Conservation (phyloP, 345 rosid species). For the Lagerstroemia speciosa region DNA sequence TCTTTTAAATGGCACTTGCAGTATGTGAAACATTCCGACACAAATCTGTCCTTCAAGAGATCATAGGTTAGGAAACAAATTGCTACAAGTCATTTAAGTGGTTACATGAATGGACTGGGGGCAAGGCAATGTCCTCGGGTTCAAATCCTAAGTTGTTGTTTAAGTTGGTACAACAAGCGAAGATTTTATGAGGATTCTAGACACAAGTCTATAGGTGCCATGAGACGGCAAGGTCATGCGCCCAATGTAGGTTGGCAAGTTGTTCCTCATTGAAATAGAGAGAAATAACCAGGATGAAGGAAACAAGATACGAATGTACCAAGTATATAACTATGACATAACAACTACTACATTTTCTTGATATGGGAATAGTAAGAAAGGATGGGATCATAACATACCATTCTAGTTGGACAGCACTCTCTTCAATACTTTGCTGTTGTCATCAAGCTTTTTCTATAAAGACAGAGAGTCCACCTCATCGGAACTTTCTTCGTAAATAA, state of each 20-base stretch:
- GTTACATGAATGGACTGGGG: background rate
- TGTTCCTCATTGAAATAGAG: background rate
- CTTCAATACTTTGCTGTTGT: constrained; percentile 8
- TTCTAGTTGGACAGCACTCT: constrained; percentile 2
- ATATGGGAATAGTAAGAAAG: background rate
- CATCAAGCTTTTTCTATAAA: constrained; percentile 18
- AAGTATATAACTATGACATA: background rate
- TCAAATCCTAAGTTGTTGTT: background rate
- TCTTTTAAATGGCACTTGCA: background rate
- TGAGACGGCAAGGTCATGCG: background rate
- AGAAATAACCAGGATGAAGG: background rate
- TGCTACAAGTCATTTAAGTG: background rate
- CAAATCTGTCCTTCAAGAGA: background rate
- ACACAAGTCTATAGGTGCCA: too few relatives aligned
- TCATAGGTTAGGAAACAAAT: background rate
- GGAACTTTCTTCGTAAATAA: constrained; percentile 47
- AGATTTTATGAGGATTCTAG: too few relatives aligned
- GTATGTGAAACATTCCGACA: background rate
- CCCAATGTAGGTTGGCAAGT: background rate
- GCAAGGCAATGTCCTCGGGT: background rate
- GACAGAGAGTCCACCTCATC: constrained; percentile 51
- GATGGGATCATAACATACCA: constrained; percentile 17
- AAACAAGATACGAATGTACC: background rate
- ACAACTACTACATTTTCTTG: background rate
- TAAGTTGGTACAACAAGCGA: background rate